phyloP scores from a whole-genome alignment of 2,329 filamentous ascomycete species.

The Ceratocystis diversiconidia region DNA sequence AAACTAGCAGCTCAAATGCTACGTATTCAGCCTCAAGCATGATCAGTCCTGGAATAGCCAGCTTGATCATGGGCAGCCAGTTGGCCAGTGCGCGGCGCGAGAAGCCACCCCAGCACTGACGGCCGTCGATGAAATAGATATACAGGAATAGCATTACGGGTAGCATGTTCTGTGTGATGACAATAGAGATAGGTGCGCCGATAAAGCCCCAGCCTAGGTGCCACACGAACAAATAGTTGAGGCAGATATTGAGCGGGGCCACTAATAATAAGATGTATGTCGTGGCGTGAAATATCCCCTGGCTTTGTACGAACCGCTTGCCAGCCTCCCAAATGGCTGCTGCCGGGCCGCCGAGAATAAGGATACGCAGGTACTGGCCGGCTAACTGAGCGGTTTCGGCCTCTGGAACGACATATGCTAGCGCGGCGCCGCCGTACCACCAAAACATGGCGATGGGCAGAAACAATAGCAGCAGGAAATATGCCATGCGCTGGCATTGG shows the following conservation, averaged over 20 bases:
- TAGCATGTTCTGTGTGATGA: slow-evolving; percentile 63
- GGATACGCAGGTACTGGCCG: slow-evolving; percentile 56
- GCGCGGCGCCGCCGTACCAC: slow-evolving; percentile 51
- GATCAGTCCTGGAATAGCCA: slow-evolving; percentile 75
- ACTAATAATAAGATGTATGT: slow-evolving; percentile 64
- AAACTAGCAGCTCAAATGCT: slow-evolving; percentile 79
- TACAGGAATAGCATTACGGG: slow-evolving; percentile 66
- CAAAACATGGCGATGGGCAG: slow-evolving; percentile 60
- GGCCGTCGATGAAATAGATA: slow-evolving; percentile 57
- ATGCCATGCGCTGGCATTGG: slow-evolving; percentile 69
- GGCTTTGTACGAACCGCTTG: slow-evolving; percentile 71
- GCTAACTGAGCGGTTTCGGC: slow-evolving; percentile 53
- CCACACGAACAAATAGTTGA: slow-evolving; percentile 73
- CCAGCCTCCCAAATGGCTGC: slow-evolving; percentile 64
- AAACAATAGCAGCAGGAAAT: slow-evolving; percentile 57
- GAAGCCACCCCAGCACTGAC: slow-evolving; percentile 75
- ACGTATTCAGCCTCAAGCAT: slow-evolving; percentile 93
- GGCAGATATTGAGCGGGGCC: slow-evolving; percentile 60
- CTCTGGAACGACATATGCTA: slow-evolving; percentile 34
- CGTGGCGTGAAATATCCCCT: slow-evolving; percentile 65
- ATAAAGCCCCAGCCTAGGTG: slow-evolving; percentile 54
- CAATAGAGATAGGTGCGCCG: slow-evolving; percentile 69
- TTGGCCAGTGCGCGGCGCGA: slow-evolving; percentile 55
- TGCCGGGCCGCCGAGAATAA: slow-evolving; percentile 60
- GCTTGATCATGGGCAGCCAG: slow-evolving; percentile 65